These are phyloP conservation scores for Amphirosellinia nigrospora DNA, from an alignment of 495 filamentous ascomycete genomes.

Conservation along the genomic window DNA sequence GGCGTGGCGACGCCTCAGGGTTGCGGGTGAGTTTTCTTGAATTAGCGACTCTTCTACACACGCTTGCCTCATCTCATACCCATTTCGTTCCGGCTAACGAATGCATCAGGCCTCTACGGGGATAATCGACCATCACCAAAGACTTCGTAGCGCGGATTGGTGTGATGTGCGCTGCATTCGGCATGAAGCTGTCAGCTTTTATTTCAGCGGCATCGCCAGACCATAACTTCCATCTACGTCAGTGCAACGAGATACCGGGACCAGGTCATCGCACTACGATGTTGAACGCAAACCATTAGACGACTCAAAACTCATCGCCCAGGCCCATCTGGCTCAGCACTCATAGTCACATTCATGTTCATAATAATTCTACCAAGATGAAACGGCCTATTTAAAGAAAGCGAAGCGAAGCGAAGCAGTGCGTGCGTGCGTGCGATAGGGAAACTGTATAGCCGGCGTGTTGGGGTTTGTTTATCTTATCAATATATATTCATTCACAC, in stretches of 20 bases:
- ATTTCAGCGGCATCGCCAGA: background rate
- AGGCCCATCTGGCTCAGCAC: too few relatives aligned
- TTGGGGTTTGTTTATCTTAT: background rate
- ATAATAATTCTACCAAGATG: background rate
- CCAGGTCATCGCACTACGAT: background rate
- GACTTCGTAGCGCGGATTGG: background rate
- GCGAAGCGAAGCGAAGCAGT: too few relatives aligned
- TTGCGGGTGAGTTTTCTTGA: slow-evolving; percentile 50
- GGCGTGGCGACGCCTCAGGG: slow-evolving; percentile 55
- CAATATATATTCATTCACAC: slow-evolving; percentile 9
- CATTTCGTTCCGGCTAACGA: slow-evolving; percentile 6
- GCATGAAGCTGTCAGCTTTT: background rate
- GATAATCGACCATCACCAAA: slow-evolving; percentile 17
- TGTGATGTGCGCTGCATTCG: background rate
- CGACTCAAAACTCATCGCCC: background rate
- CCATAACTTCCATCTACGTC: background rate
- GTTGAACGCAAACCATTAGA: background rate
- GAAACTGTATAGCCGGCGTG: background rate
- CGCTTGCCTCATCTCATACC: too few relatives aligned
- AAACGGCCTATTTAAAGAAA: background rate
- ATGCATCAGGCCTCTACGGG: slow-evolving; percentile 30
- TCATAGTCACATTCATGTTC: background rate
- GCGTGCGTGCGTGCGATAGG: background rate
- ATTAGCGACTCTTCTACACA: background rate
- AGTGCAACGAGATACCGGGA: background rate